Base-by-base conservation (phyloP, 2,329 filamentous ascomycete genomes). In the Bipolaris sorokiniana region DNA sequence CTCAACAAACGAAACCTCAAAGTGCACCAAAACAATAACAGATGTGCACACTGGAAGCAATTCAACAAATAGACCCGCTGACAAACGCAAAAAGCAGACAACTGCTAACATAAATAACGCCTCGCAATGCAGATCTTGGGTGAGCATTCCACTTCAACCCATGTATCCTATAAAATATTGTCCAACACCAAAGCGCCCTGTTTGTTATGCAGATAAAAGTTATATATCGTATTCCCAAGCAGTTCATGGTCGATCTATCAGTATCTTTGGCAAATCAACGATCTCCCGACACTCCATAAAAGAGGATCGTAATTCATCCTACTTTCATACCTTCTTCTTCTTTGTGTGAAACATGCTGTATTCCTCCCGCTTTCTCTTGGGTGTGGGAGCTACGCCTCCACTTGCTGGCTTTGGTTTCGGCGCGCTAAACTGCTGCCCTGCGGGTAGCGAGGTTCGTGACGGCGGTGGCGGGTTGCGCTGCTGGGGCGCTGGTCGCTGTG, bases 351-450 rank as follows among this genome's bases (percentile, higher is more conserved):
- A 69, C 49, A 70, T 57, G 47, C 59, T 68, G 7, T 66, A 61
- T 16, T 59, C 61, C 48, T 63, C 59, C 22, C 61, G 49, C 33
- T 62, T 62, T 31, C 66, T 63, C 54, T 66, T 70, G 5, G 62
- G 55, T 6, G 59, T 53, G 7, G 58, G 20, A 1, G 61, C 40
- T 23, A 58, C 44, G 6, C 54, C 56, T n/a, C 50, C 50, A 50
- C 61, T 62, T 54, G 7, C 51, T 7, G 40, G 40, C 44, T 58
- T 65, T 5, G 65, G 49, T 45, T 65, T 74, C 9, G 72, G 71
- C 18, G 70, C 72, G 10, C 47, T 66, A 42, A 74, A 75, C 10
- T 69, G 64, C 37, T 72, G 68, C 2, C 67, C 73, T 38, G 65
- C 57, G 3, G 70, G 72, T 7, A 76, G 51, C 7, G 66, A 68